Evolutionary conservation across 345 rosid genomes (phyloP).

Genomic region (Streptanthus diversifolius): DNA sequence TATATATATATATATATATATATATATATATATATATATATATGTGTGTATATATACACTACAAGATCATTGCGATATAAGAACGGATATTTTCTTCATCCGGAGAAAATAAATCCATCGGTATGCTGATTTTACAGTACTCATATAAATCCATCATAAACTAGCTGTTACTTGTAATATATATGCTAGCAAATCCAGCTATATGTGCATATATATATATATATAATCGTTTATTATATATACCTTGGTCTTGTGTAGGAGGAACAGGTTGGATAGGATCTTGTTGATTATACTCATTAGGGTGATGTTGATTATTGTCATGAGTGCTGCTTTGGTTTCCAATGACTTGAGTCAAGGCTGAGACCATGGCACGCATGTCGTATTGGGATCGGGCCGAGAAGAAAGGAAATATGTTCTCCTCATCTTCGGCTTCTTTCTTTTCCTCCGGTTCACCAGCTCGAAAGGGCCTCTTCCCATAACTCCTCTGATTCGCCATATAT

Average conservation of each 20-base stretch:
- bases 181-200: not conserved
- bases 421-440: slow-evolving; percentile 44
- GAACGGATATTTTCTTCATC: not conserved
- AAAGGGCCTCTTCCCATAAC: slow-evolving; percentile 51
- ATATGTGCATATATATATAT: not conserved
- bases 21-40: too few relatives aligned
- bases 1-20: too few relatives aligned
- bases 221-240: not conserved
- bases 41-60: too few relatives aligned
- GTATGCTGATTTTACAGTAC: not conserved
- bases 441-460: slow-evolving; percentile 42
- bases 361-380: slow-evolving; percentile 59
- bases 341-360: slow-evolving; percentile 73
- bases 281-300: slow-evolving; percentile 29
- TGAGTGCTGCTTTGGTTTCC: slow-evolving; percentile 34
- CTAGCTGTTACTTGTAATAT: not conserved
- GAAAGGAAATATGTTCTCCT: slow-evolving; percentile 48
- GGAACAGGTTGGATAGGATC: slow-evolving; percentile 21
- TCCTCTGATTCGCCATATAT: slow-evolving; percentile 45
- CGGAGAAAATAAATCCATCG: not conserved
- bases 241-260: slow-evolving; percentile 36
- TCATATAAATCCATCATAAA: not conserved
- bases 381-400: slow-evolving; percentile 65
- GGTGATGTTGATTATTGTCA: slow-evolving; percentile 30
- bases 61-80: not conserved